Evolutionary conservation across 352 stramenopile species (phyloP), one percentile per base, ranked within the genome.

Genomic region (Globisporangium echinulatum): DNA sequence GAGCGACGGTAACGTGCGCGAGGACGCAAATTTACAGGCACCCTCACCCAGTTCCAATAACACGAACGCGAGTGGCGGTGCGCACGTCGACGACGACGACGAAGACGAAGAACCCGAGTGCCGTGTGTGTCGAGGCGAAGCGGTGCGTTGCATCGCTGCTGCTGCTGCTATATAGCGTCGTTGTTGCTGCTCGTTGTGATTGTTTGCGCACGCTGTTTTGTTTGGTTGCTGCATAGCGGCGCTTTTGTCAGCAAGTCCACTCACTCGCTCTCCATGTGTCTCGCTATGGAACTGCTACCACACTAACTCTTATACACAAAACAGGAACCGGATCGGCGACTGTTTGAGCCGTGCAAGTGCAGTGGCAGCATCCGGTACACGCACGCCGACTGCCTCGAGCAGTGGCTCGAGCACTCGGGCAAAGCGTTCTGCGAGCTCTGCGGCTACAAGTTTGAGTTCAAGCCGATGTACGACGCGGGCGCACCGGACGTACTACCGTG

Each of bases 381-480:
- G 36, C 94, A 98, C 75, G 92, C 96, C 55, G 92, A 98, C 64
- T 98, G 94, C 55, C 76, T 98, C 51, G 87, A 93, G 63, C 93
- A 96, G 33, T 98, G 94, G 94, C 81, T 98, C 39, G 80, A 87
- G 61, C 90, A 98, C 56, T 97, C 87, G 43, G 79, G 87, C 63
- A 96, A 96, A 63, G 82, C 82, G 54, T 94, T 85, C 70, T 98
- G 94, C 66, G 94, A 98, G 72, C 69, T 98, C 19, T 98, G 94
- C 65, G 84, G 90, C 58, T 80, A 94, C 62, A 82, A 86, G 63
- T 98, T 98, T 76, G 71, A 79, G 54, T 98, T 98, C 75, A 88
- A 83, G 54, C 91, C 93, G 44, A 70, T 96, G 61, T 98, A 98
- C 63, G 89, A 96, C 52, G 72, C 77, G 1, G 76, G 77, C 38